phyloP scores from a whole-genome alignment of 2,329 filamentous ascomycete genomes.

The Monilinia fructicola region DNA sequence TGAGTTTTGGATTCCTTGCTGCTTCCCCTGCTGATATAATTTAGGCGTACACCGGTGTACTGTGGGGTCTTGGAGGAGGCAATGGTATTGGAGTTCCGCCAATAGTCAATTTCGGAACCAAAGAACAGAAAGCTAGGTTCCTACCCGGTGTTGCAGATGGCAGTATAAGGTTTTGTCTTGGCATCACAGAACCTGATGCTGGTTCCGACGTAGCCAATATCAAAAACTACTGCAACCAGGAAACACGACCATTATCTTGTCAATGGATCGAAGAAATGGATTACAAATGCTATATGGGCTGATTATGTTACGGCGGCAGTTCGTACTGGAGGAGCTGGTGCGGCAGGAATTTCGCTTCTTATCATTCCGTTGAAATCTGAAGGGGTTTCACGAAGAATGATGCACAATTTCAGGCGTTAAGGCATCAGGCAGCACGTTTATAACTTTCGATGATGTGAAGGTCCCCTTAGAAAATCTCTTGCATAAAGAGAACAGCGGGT shows the following conservation, averaged over 20 bases:
- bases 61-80: conserved; percentile 57
- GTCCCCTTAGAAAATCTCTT: conserved; percentile 55
- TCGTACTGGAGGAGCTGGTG: conserved; percentile 55
- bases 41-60: conserved; percentile 55
- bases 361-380: conserved; percentile 53
- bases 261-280: conserved; percentile 69
- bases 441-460: conserved; percentile 55
- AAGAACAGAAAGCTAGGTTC: conserved; percentile 58
- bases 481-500: conserved; percentile 55
- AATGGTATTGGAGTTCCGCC: conserved; percentile 64
- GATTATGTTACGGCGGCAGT: conserved; percentile 63
- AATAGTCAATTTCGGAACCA: conserved; percentile 60
- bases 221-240: conserved; percentile 55
- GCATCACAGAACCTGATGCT: conserved; percentile 63
- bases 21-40: neutral
- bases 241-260: conserved; percentile 57
- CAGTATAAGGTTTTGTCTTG: conserved; percentile 61
- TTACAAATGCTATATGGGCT: conserved; percentile 61
- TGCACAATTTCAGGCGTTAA: conserved; percentile 66
- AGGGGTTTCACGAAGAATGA: conserved; percentile 54
- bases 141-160: conserved; percentile 59
- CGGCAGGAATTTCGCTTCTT: conserved; percentile 55
- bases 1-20: neutral
- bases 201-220: conserved; percentile 66
- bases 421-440: conserved; percentile 57